phyloP scores from a whole-genome alignment of 148 eudicot species.

The Simmondsia chinensis region DNA sequence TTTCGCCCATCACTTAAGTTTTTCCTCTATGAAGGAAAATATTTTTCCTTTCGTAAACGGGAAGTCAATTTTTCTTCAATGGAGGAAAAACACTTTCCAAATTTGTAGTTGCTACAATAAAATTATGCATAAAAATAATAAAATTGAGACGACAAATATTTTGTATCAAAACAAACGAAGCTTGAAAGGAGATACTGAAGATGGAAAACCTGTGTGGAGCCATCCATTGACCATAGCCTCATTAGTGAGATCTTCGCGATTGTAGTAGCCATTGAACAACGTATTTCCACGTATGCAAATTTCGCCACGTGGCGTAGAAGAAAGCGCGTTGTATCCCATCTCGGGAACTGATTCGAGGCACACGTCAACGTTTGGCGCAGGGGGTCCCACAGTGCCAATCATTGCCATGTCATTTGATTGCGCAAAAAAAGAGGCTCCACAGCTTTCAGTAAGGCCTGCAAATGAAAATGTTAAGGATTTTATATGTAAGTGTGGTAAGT shows the following conservation, averaged over 20 bases:
- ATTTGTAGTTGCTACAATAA: too few species aligned
- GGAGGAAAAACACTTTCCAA: too few species aligned
- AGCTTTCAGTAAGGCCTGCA: slow-evolving; percentile 86
- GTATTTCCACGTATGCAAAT: slow-evolving; percentile 69
- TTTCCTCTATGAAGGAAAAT: too few species aligned
- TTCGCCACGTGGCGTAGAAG: slow-evolving; percentile 76
- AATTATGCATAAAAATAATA: background rate
- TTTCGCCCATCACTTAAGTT: too few species aligned
- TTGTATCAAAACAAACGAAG: background rate
- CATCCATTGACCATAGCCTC: slow-evolving; percentile 74
- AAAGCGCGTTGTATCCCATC: slow-evolving; percentile 88
- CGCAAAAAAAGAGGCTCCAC: slow-evolving; percentile 80
- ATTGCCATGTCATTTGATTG: slow-evolving; percentile 53
- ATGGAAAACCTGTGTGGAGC: slow-evolving; percentile 85
- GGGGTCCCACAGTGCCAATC: slow-evolving; percentile 97
- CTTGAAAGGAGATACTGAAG: background rate
- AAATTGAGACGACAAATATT: too few species aligned
- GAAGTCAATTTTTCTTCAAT: too few species aligned
- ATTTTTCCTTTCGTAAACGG: too few species aligned
- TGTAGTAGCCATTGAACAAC: slow-evolving; percentile 74
- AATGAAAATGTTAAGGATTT: background rate
- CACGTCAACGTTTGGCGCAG: slow-evolving; percentile 68
- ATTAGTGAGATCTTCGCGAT: slow-evolving; percentile 76
- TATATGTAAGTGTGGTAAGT: too few species aligned
- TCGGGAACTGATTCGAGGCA: slow-evolving; percentile 91